Evolutionary conservation across 2,329 filamentous ascomycete species (phyloP), one percentile per base, ranked within the genome.

Genomic region (Curvularia sp.): DNA sequence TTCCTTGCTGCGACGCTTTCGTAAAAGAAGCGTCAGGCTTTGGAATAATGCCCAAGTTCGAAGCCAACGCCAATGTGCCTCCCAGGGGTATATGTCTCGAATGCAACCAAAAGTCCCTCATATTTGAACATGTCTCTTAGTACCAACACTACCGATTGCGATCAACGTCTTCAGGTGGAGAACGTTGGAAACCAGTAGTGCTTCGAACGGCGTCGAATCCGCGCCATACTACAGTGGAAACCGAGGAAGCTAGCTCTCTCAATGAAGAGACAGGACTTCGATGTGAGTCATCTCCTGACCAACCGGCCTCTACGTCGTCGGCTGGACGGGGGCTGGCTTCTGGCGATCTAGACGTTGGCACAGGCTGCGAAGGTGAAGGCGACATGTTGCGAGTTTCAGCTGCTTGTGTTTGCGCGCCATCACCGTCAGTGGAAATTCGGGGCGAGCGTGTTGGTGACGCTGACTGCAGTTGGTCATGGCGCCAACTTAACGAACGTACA

Each of bases 401-500:
- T 32, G 79, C 80, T 66, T 80, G 77, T 4, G 68, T 70, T 65
- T 84, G 81, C 13, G 81, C 63, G 39, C 81, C 75, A 18, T 79
- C 78, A 23, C 82, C 78, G 30, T 77, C 72, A 12, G 41, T 32
- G 27, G 78, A 53, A 42, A 61, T 49, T 27, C 53, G 57, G 28
- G 62, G 39, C 13, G 65, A 67, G 42, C 55, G 64, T 18, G 64
- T 59, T 30, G 67, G 59, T 25, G 71, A 67, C 19, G 70, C 52
- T 9, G 70, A 67, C 30, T 54, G 67, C 9, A 64, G n/a, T 15
- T 63, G 69, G 50, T 74, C 69, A 41, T 71, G 68, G 56, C 72
- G 72, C n/a, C 73, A 71, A 12, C 72, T 73, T 7, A 77, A 51
- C 5, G 74, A 74, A 13, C 83, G 78, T 15, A 99, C 94, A 34